These are phyloP conservation scores for Solanum etuberosum DNA, from an alignment of 257 asterid species.

Conservation along the genomic window DNA sequence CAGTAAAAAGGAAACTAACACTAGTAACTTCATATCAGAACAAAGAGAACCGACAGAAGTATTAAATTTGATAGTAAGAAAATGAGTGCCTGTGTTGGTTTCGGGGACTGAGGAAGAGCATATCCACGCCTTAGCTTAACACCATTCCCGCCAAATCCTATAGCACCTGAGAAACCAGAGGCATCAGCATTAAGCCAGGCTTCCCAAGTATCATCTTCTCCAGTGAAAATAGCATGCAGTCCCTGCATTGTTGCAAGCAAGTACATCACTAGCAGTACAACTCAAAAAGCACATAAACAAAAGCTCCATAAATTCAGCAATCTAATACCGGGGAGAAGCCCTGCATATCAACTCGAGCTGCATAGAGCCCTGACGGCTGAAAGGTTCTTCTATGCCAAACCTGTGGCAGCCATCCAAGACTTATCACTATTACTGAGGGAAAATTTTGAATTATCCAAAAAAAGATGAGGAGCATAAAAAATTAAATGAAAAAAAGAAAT, in stretches of 20 bases:
- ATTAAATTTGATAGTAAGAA: neutral
- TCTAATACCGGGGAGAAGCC: conserved; percentile 70
- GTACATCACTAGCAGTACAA: neutral
- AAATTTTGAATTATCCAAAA: neutral
- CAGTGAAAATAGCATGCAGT: conserved; percentile 80
- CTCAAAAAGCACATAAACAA: neutral
- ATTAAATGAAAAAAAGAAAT: neutral
- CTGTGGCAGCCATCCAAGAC: conserved; percentile 22
- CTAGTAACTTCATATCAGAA: neutral
- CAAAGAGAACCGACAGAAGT: neutral
- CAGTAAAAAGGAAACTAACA: neutral
- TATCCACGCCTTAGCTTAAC: conserved; percentile 88
- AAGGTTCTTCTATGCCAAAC: conserved; percentile 96
- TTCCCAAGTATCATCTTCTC: conserved; percentile 98
- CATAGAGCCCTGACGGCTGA: conserved; percentile 95
- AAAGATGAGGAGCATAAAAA: neutral
- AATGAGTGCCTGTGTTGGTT: conserved; percentile 74
- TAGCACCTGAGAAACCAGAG: conserved; percentile 58
- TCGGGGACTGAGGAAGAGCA: conserved; percentile 68
- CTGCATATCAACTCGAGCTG: conserved; percentile 96
- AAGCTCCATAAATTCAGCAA: conserved; percentile 1
- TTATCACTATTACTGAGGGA: neutral
- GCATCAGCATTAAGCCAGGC: conserved; percentile 76
- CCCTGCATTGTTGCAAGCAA: conserved; percentile 41
- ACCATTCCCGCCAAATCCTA: conserved; percentile 38